Base-by-base conservation (phyloP, 345 rosid species). In the Brassica cretica region DNA sequence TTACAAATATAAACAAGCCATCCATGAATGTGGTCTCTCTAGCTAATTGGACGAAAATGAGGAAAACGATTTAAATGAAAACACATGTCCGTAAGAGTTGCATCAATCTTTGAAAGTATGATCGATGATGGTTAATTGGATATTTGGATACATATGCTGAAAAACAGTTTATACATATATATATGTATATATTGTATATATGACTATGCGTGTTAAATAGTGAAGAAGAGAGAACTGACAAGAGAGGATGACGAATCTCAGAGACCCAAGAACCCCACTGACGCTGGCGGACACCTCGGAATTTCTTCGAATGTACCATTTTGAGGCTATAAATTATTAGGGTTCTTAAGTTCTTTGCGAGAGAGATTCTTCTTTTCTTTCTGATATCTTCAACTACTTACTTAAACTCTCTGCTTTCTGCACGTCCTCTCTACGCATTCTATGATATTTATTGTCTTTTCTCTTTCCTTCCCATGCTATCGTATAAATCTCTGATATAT, bases 251-350 rank as follows among this genome's bases (percentile, higher is more conserved):
- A 27, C 30, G 30, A 27, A 27, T 27, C 30, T 27, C 30, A 27
- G 30, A 27, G 30, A 91, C 93, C 93, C 96, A 91, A 41, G 96
- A 89, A 82, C 96, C 96, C 96, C 96, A 91, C 88, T 89, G 93
- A 79, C 96, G 92, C 68, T 91, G 93, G 78, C 96, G 87, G 66
- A 91, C 96, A 32, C 93, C 96, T 83, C 96, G 85, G 92, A 83
- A 91, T 70, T 89, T 91, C 88, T 79, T 91, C 41, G 90, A 65
- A 73, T 85, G 87, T 84, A 85, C 91, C 96, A 91, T 90, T 63
- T 61, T 64, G 2, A n/a, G 41, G 64, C 19, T 61, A n/a, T 49
- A 29, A 27, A 11, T 60, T 44, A 5, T 41, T 46, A 41, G 37
- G 65, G 33, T 37, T 71, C 39, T 35, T 51, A 30, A 16, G 58